Conservation (phyloP, 768 basidiomycete species). For the Pisolithus tinctorius region DNA sequence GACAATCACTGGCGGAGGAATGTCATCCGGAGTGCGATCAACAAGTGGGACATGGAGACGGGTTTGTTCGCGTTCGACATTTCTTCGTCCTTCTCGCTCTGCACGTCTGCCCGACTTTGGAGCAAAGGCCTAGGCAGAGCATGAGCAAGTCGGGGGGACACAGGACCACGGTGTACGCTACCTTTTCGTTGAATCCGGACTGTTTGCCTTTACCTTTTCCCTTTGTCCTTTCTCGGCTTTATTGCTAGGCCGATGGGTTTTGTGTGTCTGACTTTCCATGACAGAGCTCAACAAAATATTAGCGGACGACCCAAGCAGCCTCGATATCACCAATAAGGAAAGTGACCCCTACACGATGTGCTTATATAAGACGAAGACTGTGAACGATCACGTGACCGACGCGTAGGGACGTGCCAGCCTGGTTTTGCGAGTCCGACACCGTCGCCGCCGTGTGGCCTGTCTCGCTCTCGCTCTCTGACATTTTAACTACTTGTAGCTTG, state of each 20-base stretch:
- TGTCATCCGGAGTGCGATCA: conserved; percentile 85
- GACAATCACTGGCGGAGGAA: conserved; percentile 89
- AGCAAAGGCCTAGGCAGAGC: conserved; percentile 69
- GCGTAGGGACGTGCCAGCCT: conserved; percentile 15
- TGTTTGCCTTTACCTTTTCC: conserved; percentile 65
- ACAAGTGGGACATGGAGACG: conserved; percentile 94
- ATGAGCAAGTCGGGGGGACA: background rate
- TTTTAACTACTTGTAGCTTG: background rate
- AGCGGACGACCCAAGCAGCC: too few species aligned
- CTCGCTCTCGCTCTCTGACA: conserved; percentile 1
- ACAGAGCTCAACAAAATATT: background rate
- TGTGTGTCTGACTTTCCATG: conserved; percentile 77
- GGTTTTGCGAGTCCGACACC: conserved; percentile 13
- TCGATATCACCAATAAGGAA: too few species aligned
- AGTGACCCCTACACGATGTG: too few species aligned
- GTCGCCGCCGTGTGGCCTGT: conserved; percentile 1
- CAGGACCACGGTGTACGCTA: conserved; percentile 16
- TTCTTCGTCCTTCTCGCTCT: conserved; percentile 82
- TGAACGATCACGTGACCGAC: conserved; percentile 23
- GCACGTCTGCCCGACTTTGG: conserved; percentile 86
- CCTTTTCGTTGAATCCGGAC: conserved; percentile 88
- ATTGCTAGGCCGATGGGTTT: conserved; percentile 69
- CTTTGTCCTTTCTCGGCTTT: conserved; percentile 78
- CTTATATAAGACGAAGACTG: conserved; percentile 3
- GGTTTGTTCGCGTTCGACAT: conserved; percentile 90